These are phyloP conservation scores for Apiotrichum gamsii DNA, from an alignment of 1,284 basidiomycete genomes.

Conservation along the genomic window DNA sequence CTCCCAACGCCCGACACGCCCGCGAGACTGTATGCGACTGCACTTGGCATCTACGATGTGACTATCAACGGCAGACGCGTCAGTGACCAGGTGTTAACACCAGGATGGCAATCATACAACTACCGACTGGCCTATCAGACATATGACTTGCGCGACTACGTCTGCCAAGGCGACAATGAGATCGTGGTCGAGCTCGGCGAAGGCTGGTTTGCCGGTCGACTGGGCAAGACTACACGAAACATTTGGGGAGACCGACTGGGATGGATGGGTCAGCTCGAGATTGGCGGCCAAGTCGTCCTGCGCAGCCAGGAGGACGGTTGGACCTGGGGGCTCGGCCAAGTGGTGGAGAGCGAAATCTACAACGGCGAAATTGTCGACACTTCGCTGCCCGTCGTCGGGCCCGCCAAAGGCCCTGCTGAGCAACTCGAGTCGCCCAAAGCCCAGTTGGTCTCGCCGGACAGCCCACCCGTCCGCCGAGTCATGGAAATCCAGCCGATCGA, in stretches of 20 bases:
- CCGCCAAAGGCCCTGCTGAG: constrained; percentile 8
- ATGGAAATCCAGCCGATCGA: constrained; percentile 18
- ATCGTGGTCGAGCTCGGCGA: constrained; percentile 30
- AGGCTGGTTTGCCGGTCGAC: constrained; percentile 34
- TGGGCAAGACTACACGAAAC: constrained; percentile 25
- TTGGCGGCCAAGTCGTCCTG: constrained; percentile 16
- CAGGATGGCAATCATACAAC: constrained; percentile 39
- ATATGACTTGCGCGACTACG: constrained; percentile 25
- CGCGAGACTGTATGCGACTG: constrained; percentile 33
- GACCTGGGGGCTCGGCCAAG: constrained; percentile 16
- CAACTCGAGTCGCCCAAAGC: constrained; percentile 10
- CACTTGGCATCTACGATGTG: constrained; percentile 34
- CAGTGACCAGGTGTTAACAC: constrained; percentile 34
- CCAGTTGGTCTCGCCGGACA: constrained; percentile 23
- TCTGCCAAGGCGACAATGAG: constrained; percentile 23
- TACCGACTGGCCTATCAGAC: constrained; percentile 35
- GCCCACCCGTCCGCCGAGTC: constrained; percentile 29
- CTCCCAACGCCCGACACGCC: neutral
- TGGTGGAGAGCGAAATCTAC: constrained; percentile 31
- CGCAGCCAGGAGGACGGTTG: constrained; percentile 19
- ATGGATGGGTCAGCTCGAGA: constrained; percentile 29
- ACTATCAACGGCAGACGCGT: constrained; percentile 32
- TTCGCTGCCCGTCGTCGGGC: neutral
- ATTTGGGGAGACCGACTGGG: constrained; percentile 27
- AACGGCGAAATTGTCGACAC: constrained; percentile 33